phyloP scores from a whole-genome alignment of 2,329 filamentous ascomycete genomes.

The Coniochaeta ligniaria region DNA sequence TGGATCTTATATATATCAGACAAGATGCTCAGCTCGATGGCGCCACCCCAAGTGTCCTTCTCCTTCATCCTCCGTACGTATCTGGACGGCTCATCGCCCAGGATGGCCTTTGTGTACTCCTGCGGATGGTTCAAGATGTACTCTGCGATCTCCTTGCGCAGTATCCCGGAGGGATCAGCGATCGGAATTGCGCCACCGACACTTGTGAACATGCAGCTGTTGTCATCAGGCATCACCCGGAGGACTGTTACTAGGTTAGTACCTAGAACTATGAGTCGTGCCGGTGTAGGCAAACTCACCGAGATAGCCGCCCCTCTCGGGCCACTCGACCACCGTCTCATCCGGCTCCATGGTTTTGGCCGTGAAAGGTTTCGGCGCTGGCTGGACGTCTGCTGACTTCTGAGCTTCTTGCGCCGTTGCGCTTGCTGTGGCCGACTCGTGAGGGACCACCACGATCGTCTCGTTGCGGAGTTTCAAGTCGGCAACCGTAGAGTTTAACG shows the following conservation, averaged over 20 bases:
- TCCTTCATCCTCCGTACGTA: constrained; percentile 80
- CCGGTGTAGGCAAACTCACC: constrained; percentile 26
- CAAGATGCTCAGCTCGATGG: constrained; percentile 81
- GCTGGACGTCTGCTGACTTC: constrained; percentile 5
- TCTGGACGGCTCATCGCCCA: constrained; percentile 63
- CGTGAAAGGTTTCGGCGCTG: constrained; percentile 16
- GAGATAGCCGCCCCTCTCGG: constrained; percentile 41
- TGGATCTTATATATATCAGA: constrained; percentile 80
- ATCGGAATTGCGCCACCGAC: constrained; percentile 51
- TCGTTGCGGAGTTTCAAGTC: constrained; percentile 41
- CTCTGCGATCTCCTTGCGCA: constrained; percentile 70
- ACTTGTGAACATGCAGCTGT: constrained; percentile 88
- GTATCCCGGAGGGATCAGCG: constrained; percentile 33
- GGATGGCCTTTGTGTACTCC: constrained; percentile 66
- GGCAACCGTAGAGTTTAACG: constrained; percentile 39
- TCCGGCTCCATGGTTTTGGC: constrained; percentile 29
- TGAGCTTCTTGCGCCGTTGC: constrained; percentile 2
- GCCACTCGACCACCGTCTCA: constrained; percentile 40
- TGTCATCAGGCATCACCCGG: constrained; percentile 94
- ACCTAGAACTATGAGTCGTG: no score
- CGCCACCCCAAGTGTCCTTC: constrained; percentile 81
- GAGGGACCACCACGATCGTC: constrained; percentile 41
- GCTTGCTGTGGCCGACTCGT: constrained; percentile 20
- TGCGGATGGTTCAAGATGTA: constrained; percentile 68
- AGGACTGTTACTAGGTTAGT: constrained; percentile 44